Base-by-base conservation (phyloP, 1,284 basidiomycete species). In the Ganoderma meredithae region DNA sequence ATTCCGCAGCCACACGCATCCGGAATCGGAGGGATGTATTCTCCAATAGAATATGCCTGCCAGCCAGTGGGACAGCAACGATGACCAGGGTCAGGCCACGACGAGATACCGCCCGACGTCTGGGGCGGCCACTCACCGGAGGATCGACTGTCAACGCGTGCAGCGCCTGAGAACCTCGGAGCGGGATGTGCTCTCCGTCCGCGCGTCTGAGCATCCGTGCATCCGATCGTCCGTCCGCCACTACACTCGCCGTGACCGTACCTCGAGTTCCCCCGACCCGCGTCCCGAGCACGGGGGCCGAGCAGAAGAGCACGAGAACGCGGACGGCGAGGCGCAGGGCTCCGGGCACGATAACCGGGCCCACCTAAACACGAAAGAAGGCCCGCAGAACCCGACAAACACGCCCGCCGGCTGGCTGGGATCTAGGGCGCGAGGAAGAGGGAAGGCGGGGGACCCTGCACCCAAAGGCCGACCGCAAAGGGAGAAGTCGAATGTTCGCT, bases 131-230 rank as follows among this genome's bases (percentile, higher is more conserved):
- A 58, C 19, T 22, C 31, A 58, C 33, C 33, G 36, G 31, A 5
- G 17, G 55, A 58, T 58, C 55, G 55, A 58, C 31, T 39, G 55
- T 39, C 36, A 60, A 39, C 22, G 3, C 56, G 22, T 10, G 47
- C 22, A 19, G 58, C 39, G 58, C 36, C 22, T 25, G 39, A 12
- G 47, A 49, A 49, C 10, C 39, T 41, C 58, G 58, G 58, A 40
- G 55, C 55, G 55, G 39, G 41, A 60, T 13, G 12, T 15, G 9
- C 22, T n/a, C 19, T 58, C 56, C 56, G 56, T 58, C 56, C 36
- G 19, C 17, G 22, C 58, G 10, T 39, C 55, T 33, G 36, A 36
- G 36, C 36, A 36, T 36, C 36, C 36, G 36, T 36, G 7, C 36
- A 36, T 36, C 36, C 36, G 36, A 31, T 1, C 58, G 5, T n/a